Conservation (phyloP, 352 stramenopile genomes). For the Pythium aristosporum region DNA sequence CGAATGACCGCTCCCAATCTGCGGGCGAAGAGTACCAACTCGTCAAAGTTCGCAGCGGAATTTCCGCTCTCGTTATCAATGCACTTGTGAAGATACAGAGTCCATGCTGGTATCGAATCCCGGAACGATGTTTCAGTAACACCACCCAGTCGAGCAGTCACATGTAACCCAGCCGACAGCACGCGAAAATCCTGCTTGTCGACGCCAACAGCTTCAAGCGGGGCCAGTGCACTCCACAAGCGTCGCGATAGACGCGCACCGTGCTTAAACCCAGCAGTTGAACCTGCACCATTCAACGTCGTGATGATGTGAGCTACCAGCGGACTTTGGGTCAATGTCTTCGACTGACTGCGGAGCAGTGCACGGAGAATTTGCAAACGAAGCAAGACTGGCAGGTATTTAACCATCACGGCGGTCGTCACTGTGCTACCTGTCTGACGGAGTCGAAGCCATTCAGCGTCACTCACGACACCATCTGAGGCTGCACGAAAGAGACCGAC, state of each 20-base stretch:
- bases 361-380: slow-evolving; percentile 11
- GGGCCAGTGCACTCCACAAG: slow-evolving; percentile 4
- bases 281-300: slow-evolving; percentile 6
- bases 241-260: background rate
- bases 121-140: slow-evolving; percentile 7
- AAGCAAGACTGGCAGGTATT: slow-evolving; percentile 2
- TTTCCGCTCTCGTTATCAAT: background rate
- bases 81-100: background rate
- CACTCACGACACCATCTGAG: background rate
- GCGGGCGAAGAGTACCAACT: slow-evolving; percentile 6
- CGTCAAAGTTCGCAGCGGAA: background rate
- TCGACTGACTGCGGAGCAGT: background rate
- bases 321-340: background rate
- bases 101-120: slow-evolving; percentile 5
- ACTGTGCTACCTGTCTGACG: slow-evolving; percentile 1
- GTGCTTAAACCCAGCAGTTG: background rate
- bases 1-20: slow-evolving; percentile 2
- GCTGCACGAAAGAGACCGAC: background rate
- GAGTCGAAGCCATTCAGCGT: background rate
- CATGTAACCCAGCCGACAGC: slow-evolving; percentile 18
- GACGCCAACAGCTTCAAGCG: background rate
- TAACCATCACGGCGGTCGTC: background rate
- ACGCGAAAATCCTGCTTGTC: slow-evolving; percentile 3
- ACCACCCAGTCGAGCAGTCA: slow-evolving; percentile 14
- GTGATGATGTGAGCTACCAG: slow-evolving; percentile 6